Percentiles rank a stretch among this genome's conserved stretches.
Evolutionary conservation across 2,329 filamentous ascomycete genomes (phyloP).

Genomic region (Colletotrichum cuscutae): DNA sequence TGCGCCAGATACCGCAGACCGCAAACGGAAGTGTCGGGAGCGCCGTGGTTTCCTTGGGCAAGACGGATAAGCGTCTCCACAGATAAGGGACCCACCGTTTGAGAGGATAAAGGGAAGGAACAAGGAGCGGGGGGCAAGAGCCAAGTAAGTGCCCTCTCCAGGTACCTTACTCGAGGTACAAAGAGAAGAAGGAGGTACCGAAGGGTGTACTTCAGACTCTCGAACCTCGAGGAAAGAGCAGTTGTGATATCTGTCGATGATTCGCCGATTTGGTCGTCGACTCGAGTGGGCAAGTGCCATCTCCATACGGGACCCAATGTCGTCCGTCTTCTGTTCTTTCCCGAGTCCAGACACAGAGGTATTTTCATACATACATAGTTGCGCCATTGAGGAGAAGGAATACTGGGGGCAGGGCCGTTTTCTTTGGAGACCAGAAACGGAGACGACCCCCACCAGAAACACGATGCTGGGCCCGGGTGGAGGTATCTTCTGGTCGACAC

Average conservation of each 20-base stretch:
- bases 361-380: neutral
- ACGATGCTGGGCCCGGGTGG: neutral
- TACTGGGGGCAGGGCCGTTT: neutral
- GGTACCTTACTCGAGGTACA: neutral
- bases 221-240: neutral
- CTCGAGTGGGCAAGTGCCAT: neutral
- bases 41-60: neutral
- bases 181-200: neutral
- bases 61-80: conserved; percentile 6
- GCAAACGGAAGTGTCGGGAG: conserved; percentile 27
- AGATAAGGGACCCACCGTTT: neutral
- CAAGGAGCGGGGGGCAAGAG: neutral
- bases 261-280: conserved; percentile 26
- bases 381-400: neutral
- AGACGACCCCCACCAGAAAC: neutral
- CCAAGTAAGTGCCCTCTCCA: neutral
- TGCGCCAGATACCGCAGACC: neutral
- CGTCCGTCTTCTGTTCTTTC: neutral
- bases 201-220: neutral
- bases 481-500: neutral
- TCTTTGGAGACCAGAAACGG: neutral
- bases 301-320: conserved; percentile 8
- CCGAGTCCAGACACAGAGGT: neutral
- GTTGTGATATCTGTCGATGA: conserved; percentile 8
- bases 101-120: neutral